Evolutionary conservation across 73 alveolate species (phyloP).

Genomic region (Diophrys appendiculata): DNA sequence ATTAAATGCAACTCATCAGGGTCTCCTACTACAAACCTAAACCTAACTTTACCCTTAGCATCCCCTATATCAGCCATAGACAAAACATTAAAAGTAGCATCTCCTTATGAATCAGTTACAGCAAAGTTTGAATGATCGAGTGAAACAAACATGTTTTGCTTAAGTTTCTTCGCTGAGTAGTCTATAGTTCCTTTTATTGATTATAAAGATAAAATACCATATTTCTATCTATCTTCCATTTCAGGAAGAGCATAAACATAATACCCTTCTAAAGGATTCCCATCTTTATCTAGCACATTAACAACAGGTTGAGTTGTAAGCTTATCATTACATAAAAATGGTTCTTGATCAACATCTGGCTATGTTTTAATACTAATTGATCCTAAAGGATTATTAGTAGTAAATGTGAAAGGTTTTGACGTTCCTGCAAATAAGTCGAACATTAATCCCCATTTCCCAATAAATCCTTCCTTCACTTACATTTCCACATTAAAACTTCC

Average conservation of each 20-base stretch:
- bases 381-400: neutral
- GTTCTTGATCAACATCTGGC: neutral
- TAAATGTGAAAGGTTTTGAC: neutral
- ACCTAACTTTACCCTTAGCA: neutral
- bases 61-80: neutral
- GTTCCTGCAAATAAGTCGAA: neutral
- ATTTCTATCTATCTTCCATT: neutral
- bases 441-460: neutral
- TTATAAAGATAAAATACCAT: too few relatives aligned
- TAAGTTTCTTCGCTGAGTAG: too few relatives aligned
- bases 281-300: neutral
- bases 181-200: too few relatives aligned
- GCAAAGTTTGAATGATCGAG: too few relatives aligned
- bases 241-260: neutral
- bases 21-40: neutral
- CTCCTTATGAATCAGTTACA: too few relatives aligned
- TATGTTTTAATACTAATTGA: neutral
- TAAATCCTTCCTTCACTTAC: neutral
- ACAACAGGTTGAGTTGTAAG: constrained; percentile 2
- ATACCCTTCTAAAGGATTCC: neutral
- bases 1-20: neutral
- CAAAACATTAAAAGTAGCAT: neutral
- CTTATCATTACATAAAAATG: neutral
- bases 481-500: neutral
- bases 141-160: too few relatives aligned